Evolutionary conservation across 2,329 filamentous ascomycete species (phyloP).

Genomic region (Diplodia intermedia): DNA sequence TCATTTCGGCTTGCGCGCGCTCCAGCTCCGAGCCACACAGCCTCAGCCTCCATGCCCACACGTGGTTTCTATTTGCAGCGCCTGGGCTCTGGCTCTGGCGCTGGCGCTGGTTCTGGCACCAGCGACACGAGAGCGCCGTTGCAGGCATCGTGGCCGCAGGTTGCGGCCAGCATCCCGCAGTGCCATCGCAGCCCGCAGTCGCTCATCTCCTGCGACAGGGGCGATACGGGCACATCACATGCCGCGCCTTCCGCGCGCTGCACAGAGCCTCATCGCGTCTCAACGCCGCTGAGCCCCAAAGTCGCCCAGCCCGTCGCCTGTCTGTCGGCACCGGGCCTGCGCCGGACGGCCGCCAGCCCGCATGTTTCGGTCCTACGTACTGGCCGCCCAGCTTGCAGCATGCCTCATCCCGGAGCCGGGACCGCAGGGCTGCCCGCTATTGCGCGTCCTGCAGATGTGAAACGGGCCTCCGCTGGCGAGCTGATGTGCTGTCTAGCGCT

Average conservation of each 20-base stretch:
- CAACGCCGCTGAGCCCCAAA: background rate
- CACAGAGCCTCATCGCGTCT: conserved; percentile 22
- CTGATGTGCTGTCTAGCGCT: conserved; percentile 28
- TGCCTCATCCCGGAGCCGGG: conserved; percentile 18
- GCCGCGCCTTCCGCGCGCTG: conserved; percentile 18
- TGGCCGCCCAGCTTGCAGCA: background rate
- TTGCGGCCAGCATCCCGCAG: background rate
- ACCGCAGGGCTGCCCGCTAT: background rate
- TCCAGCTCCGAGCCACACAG: conserved; percentile 19
- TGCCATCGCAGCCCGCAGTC: background rate
- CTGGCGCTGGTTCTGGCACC: background rate
- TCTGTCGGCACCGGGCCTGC: background rate
- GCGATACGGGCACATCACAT: conserved; percentile 25
- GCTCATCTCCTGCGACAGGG: conserved; percentile 23
- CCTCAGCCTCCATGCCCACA: conserved; percentile 19
- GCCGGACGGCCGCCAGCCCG: background rate
- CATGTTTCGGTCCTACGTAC: conserved; percentile 9
- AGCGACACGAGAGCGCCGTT: background rate
- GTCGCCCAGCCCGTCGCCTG: background rate
- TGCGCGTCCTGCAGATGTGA: conserved; percentile 22
- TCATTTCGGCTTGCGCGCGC: conserved; percentile 25
- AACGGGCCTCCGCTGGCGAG: conserved; percentile 17
- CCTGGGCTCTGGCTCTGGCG: background rate
- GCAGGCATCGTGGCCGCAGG: background rate
- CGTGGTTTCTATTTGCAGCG: conserved; percentile 18